These are phyloP conservation scores for Xylariaceae sp. DNA, from an alignment of 2,329 filamentous ascomycete species.

Conservation along the genomic window DNA sequence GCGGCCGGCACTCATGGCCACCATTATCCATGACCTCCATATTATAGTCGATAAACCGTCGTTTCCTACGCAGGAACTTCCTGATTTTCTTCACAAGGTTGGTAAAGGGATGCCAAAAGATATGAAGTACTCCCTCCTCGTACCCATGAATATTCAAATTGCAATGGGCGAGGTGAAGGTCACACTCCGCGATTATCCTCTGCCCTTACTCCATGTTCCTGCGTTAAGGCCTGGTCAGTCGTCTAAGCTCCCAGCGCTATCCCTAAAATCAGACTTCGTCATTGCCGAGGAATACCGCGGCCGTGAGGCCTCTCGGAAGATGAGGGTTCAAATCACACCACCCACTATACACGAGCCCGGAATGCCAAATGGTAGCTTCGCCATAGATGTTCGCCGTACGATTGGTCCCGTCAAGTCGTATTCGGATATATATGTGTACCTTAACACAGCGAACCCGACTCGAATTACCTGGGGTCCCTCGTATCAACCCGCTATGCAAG, in stretches of 20 bases:
- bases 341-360: slow-evolving; percentile 55
- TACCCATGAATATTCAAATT: slow-evolving; percentile 85
- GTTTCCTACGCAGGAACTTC: slow-evolving; percentile 75
- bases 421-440: slow-evolving; percentile 84
- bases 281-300: slow-evolving; percentile 90
- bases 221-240: slow-evolving; percentile 75
- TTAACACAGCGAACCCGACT: slow-evolving; percentile 88
- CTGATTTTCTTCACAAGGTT: slow-evolving; percentile 77
- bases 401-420: slow-evolving; percentile 95
- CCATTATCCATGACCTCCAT: slow-evolving; percentile 77
- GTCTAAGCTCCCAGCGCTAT: slow-evolving; percentile 71
- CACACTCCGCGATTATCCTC: slow-evolving; percentile 85
- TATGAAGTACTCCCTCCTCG: slow-evolving; percentile 82
- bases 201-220: slow-evolving; percentile 87
- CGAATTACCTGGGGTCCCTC: slow-evolving; percentile 96
- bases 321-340: slow-evolving; percentile 79
- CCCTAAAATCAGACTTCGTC: slow-evolving; percentile 84
- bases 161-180: slow-evolving; percentile 85
- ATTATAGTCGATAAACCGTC: slow-evolving; percentile 87
- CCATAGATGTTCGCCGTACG: slow-evolving; percentile 81
- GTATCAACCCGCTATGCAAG: slow-evolving; percentile 95
- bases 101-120: slow-evolving; percentile 96
- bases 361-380: slow-evolving; percentile 60
- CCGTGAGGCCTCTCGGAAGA: slow-evolving; percentile 70
- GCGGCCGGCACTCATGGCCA: slow-evolving; percentile 75